These are phyloP conservation scores for Pseudonitzschia pungens DNA, from an alignment of 108 stramenopile species.

Conservation along the genomic window DNA sequence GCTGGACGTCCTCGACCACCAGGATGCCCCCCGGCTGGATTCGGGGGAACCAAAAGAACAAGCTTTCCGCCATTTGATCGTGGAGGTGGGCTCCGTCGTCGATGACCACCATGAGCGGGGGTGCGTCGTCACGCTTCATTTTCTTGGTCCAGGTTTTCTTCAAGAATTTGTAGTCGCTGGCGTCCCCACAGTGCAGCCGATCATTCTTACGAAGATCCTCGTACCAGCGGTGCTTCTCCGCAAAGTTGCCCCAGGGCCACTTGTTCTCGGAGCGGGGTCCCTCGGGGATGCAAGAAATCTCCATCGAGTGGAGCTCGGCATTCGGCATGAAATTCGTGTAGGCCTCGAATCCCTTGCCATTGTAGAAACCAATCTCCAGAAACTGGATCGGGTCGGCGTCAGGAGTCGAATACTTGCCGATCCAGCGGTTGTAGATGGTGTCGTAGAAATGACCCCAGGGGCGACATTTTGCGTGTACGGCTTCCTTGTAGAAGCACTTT, in stretches of 20 bases:
- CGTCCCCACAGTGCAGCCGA: constrained; percentile 59
- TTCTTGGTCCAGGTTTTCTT: neutral
- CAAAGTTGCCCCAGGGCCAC: constrained; percentile 70
- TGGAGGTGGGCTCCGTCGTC: constrained; percentile 58
- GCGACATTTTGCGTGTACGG: constrained; percentile 15
- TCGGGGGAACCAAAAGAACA: constrained; percentile 66
- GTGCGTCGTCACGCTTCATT: constrained; percentile 36
- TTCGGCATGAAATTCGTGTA: constrained; percentile 38
- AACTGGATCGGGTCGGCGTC: constrained; percentile 50
- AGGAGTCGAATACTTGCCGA: constrained; percentile 38
- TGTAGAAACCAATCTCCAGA: constrained; percentile 60
- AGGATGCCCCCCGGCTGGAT: constrained; percentile 56
- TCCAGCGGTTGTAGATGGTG: constrained; percentile 56
- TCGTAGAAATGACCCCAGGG: constrained; percentile 59
- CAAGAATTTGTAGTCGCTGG: constrained; percentile 19
- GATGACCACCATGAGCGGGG: constrained; percentile 58
- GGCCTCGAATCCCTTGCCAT: constrained; percentile 36
- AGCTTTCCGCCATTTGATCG: constrained; percentile 47
- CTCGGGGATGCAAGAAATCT: constrained; percentile 46
- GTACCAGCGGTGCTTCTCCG: constrained; percentile 35
- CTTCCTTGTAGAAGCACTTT: neutral
- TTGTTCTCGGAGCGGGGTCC: constrained; percentile 55
- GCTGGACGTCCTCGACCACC: constrained; percentile 51
- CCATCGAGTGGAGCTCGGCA: constrained; percentile 52
- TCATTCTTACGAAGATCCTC: constrained; percentile 38